These are phyloP conservation scores for Lanzia echinophila DNA, from an alignment of 2,329 filamentous ascomycete genomes.

Conservation along the genomic window DNA sequence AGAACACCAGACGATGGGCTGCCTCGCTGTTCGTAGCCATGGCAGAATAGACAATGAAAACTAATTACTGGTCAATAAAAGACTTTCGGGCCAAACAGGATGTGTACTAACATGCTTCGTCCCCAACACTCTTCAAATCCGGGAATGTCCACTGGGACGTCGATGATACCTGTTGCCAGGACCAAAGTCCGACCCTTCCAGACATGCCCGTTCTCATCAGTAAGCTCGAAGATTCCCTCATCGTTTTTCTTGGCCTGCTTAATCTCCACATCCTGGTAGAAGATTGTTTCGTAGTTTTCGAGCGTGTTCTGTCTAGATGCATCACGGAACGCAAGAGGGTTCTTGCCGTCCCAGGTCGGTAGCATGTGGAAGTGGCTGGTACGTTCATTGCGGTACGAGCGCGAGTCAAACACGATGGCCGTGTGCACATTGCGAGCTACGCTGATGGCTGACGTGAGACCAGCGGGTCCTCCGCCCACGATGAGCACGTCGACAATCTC, in stretches of 20 bases:
- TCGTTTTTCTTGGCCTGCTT: slow-evolving; percentile 16
- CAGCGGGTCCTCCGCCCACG: slow-evolving; percentile 39
- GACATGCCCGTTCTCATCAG: slow-evolving; percentile 35
- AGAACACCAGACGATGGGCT: slow-evolving; percentile 40
- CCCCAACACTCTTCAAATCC: slow-evolving; percentile 52
- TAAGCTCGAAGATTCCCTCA: slow-evolving; percentile 30
- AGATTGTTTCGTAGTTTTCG: slow-evolving; percentile 31
- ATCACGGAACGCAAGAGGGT: slow-evolving; percentile 29
- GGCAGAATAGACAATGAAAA: slow-evolving; percentile 53
- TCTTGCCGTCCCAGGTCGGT: slow-evolving; percentile 31
- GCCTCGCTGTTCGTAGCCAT: slow-evolving; percentile 51
- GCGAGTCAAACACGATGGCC: slow-evolving; percentile 39
- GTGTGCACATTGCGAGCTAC: slow-evolving; percentile 35
- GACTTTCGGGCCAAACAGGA: neutral
- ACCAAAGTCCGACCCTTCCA: slow-evolving; percentile 48
- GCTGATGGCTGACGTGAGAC: slow-evolving; percentile 34
- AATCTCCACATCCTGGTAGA: slow-evolving; percentile 24
- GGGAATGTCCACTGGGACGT: slow-evolving; percentile 43
- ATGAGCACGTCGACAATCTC: slow-evolving; percentile 29
- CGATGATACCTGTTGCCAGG: slow-evolving; percentile 47
- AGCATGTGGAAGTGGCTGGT: slow-evolving; percentile 40
- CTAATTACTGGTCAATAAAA: slow-evolving; percentile 23
- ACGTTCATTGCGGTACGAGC: slow-evolving; percentile 36
- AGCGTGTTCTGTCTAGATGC: slow-evolving; percentile 31
- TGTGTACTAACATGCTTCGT: slow-evolving; percentile 8